Percentiles rank a stretch among this genome's conserved stretches.
phyloP scores from a whole-genome alignment of 2,329 filamentous ascomycete species.

The Neonectria coccinea region DNA sequence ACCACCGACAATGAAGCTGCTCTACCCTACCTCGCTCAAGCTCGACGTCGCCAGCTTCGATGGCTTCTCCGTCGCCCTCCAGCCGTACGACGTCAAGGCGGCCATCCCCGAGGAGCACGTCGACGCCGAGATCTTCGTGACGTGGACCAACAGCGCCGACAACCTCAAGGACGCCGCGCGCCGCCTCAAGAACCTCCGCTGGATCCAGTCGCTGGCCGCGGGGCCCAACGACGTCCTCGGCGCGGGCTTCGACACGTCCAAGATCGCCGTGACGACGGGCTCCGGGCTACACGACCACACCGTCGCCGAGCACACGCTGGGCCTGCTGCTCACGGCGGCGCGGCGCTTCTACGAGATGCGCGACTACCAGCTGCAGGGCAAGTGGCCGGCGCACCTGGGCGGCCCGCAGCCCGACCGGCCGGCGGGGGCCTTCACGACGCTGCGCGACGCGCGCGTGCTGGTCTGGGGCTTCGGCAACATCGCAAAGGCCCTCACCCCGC shows the following conservation, averaged over 20 bases:
- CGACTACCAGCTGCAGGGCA: conserved; percentile 66
- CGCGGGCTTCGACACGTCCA: conserved; percentile 68
- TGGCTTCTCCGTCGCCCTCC: conserved; percentile 68
- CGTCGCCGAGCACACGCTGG: conserved; percentile 73
- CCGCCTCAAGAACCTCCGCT: conserved; percentile 67
- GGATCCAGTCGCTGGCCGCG: conserved; percentile 75
- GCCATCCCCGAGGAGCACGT: conserved; percentile 67
- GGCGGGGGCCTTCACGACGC: conserved; percentile 66
- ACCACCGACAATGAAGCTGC: conserved; percentile 66
- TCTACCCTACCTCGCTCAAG: conserved; percentile 72
- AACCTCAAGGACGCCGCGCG: conserved; percentile 70
- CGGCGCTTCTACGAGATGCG: conserved; percentile 72
- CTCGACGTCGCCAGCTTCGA: conserved; percentile 67
- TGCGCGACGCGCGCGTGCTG: conserved; percentile 68
- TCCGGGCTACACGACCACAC: conserved; percentile 73
- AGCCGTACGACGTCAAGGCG: conserved; percentile 69
- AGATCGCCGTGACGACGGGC: conserved; percentile 68
- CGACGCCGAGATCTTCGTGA: conserved; percentile 71
- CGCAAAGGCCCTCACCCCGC: conserved; percentile 69
- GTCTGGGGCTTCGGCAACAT: conserved; percentile 78
- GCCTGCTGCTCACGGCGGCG: conserved; percentile 66
- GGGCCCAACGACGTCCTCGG: conserved; percentile 73
- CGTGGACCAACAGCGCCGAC: conserved; percentile 69
- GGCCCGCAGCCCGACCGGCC: conserved; percentile 71
- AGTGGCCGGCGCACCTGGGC: conserved; percentile 72